Conservation (phyloP, 2,329 filamentous ascomycete species). For the Fonsecaea nubica region DNA sequence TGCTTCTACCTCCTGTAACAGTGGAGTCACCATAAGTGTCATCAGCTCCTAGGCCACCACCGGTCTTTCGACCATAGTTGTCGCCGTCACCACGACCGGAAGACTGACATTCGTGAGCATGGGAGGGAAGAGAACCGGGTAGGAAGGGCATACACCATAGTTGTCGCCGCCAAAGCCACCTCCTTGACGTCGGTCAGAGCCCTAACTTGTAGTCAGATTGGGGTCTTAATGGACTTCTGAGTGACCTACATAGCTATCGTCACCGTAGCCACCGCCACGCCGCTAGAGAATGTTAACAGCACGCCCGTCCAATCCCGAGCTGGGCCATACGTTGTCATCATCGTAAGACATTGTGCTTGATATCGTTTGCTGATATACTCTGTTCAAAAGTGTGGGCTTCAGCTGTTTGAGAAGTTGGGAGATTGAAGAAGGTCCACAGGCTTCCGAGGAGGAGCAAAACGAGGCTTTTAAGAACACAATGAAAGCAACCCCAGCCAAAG, state of each 20-base stretch:
- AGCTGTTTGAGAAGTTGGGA: background rate
- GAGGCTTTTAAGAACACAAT: background rate
- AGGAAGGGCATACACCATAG: slow-evolving; percentile 25
- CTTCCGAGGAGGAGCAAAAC: background rate
- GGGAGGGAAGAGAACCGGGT: background rate
- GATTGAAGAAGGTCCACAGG: background rate
- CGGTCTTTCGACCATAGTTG: slow-evolving; percentile 25
- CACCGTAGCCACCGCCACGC: slow-evolving; percentile 38
- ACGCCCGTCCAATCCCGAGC: background rate
- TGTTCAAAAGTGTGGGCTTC: background rate
- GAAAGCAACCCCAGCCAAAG: background rate
- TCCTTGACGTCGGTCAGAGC: slow-evolving; percentile 23
- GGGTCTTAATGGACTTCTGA: background rate
- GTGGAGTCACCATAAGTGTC: slow-evolving; percentile 34
- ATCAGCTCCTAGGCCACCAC: slow-evolving; percentile 34
- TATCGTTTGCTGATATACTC: background rate
- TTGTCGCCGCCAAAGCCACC: slow-evolving; percentile 32
- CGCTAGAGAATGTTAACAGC: slow-evolving; percentile 22
- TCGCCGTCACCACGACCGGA: slow-evolving; percentile 18
- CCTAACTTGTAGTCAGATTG: slow-evolving; percentile 14
- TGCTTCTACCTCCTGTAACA: slow-evolving; percentile 18
- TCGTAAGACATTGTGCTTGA: slow-evolving; percentile 35
- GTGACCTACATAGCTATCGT: slow-evolving; percentile 30
- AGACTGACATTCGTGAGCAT: background rate
- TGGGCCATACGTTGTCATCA: slow-evolving; percentile 34